Evolutionary conservation across 2,329 filamentous ascomycete genomes (phyloP), one percentile per base, ranked within the genome.

Genomic region (Aphanocladium album): DNA sequence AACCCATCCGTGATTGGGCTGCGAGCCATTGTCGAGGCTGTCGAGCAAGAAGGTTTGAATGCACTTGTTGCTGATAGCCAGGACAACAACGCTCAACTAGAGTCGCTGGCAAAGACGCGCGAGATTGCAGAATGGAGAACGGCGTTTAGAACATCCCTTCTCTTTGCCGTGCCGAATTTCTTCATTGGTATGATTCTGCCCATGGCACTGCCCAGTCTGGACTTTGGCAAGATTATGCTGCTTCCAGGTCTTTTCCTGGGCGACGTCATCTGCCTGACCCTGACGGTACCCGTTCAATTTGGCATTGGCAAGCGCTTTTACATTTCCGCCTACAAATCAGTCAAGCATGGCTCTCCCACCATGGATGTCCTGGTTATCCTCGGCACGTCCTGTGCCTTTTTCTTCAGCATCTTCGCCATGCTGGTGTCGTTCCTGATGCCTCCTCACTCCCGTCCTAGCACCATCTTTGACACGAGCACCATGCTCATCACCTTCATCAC

Each of bases 401-500:
- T 96, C 75, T 99, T 97, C 77, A 98, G 93, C 72, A 77, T 92
- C 66, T 85, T 90, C 52, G 85, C 91, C 17, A 97, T 99, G 91
- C 59, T 88, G 5, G 86, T 98, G 17, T 96, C 92, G 0, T 72
- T 98, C 21, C 66, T 90, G 16, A 80, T 84, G n/a, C 79, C 85
- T 23, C 90, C 91, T 7, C 91, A 98, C 71, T 84, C 82, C 2
- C 85, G 90, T 52, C 95, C 95, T 1, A 88, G 86, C 64, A 97
- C 92, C 2, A 89, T 97, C 17, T 99, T 99, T 69, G 95, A 99
- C 71, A 99, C 95, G 1, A 97, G 93, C 75, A 96, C 92, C 23
- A 99, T 98, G 95, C 82, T 99, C 56, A 93, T 99, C 73, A 96
- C 92, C 0, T 98, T 99, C 72, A 91, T 97, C 73, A 92, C 89